Conservation (phyloP, 352 stramenopile species). For the Pythium chondricola region DNA sequence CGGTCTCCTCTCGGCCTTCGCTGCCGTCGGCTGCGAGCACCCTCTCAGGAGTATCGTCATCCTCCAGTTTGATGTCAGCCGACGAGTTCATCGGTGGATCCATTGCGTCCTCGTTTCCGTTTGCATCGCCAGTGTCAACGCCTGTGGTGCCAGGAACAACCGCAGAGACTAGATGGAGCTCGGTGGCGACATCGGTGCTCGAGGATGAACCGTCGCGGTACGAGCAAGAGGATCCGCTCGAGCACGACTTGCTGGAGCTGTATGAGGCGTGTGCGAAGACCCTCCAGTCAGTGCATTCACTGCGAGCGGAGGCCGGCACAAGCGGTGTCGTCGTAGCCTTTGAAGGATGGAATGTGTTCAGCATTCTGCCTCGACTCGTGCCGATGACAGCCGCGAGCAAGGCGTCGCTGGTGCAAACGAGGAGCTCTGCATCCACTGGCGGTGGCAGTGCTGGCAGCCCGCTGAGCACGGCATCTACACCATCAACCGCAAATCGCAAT, state of each 20-base stretch:
- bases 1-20: not conserved
- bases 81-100: slow-evolving; percentile 2
- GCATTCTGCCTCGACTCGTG: slow-evolving; percentile 40
- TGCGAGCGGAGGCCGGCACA: slow-evolving; percentile 57
- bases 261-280: slow-evolving; percentile 48
- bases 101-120: slow-evolving; percentile 15
- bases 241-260: slow-evolving; percentile 49
- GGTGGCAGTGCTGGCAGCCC: slow-evolving; percentile 1
- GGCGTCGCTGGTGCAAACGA: slow-evolving; percentile 29
- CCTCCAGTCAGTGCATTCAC: slow-evolving; percentile 39
- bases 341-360: slow-evolving; percentile 66
- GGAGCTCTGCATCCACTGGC: slow-evolving; percentile 22
- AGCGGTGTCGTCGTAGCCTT: slow-evolving; percentile 49
- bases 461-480: no score
- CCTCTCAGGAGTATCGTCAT: not conserved
- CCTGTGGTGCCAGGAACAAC: slow-evolving; percentile 2
- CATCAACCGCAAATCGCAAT: no score
- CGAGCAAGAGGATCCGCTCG: slow-evolving; percentile 26
- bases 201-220: slow-evolving; percentile 3
- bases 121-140: slow-evolving; percentile 16
- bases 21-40: not conserved
- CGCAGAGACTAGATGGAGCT: no score
- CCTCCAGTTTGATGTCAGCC: not conserved
- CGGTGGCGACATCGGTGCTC: no score
- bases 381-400: slow-evolving; percentile 19